phyloP scores from a whole-genome alignment of 352 stramenopile species.

The Phytopythium boreale region DNA sequence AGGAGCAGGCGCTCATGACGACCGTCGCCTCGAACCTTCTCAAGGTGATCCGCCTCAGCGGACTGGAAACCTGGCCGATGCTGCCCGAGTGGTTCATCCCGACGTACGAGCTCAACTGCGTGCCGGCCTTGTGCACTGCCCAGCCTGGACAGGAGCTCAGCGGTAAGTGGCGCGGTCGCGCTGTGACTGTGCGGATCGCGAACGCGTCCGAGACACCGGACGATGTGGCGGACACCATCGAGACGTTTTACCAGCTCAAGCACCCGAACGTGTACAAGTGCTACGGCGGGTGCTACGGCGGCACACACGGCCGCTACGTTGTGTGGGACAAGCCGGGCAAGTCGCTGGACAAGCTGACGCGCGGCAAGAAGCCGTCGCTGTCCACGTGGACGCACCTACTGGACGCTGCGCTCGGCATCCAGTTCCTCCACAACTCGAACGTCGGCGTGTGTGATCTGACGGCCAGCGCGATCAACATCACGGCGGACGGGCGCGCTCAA shows the following conservation, averaged over 20 bases:
- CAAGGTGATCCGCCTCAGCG: conserved; percentile 4
- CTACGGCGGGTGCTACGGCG: conserved; percentile 4
- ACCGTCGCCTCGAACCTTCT: neutral
- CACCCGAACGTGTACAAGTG: conserved; percentile 4
- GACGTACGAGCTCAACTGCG: conserved; percentile 5
- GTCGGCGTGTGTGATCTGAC: conserved; percentile 3
- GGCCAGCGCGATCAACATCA: conserved; percentile 1
- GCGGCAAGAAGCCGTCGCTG: neutral
- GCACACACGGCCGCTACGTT: neutral
- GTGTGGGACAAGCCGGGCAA: conserved; percentile 2
- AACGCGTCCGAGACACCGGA: neutral
- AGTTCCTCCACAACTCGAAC: neutral
- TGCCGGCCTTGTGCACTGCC: conserved; percentile 1
- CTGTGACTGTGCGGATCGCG: neutral
- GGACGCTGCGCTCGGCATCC: conserved; percentile 3
- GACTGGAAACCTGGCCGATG: neutral
- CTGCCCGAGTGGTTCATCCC: conserved; percentile 4
- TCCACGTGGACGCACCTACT: conserved; percentile 1
- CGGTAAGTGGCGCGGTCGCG: neutral
- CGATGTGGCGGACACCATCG: conserved; percentile 1
- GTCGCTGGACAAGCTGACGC: conserved; percentile 5
- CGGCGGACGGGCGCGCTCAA: neutral
- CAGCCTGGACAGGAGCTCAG: neutral
- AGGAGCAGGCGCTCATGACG: conserved; percentile 4
- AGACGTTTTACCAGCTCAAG: conserved; percentile 8